Percentiles rank a stretch among this genome's conserved stretches.
These are phyloP conservation scores for Neophaeococcomyces aloes DNA, from an alignment of 2,329 filamentous ascomycete genomes.

Conservation along the genomic window DNA sequence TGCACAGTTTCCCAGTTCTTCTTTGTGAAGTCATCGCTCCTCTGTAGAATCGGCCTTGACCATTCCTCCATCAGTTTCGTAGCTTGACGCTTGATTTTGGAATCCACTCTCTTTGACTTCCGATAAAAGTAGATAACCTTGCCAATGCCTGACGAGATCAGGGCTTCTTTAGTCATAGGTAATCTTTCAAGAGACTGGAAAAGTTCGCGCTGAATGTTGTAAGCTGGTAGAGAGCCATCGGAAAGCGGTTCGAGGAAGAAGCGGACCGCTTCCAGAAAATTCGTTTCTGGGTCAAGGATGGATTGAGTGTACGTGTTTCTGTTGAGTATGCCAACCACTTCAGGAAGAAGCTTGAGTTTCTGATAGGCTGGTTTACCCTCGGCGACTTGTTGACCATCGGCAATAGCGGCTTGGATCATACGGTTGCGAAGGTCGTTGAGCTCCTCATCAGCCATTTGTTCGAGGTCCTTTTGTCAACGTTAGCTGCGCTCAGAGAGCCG, in stretches of 20 bases:
- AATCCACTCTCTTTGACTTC: constrained; percentile 80
- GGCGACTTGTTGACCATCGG: constrained; percentile 72
- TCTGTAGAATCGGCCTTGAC: constrained; percentile 87
- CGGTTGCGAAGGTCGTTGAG: constrained; percentile 76
- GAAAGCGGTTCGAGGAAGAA: constrained; percentile 95
- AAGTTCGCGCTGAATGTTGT: constrained; percentile 93
- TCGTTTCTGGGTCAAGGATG: constrained; percentile 86
- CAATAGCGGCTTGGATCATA: constrained; percentile 83
- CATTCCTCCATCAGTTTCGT: constrained; percentile 89
- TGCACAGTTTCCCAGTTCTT: constrained; percentile 49
- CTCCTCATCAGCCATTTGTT: constrained; percentile 79
- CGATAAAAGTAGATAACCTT: constrained; percentile 97
- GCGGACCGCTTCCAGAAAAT: constrained; percentile 86
- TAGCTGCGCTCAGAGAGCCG: not conserved
- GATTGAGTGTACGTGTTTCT: constrained; percentile 72
- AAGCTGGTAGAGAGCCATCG: constrained; percentile 86
- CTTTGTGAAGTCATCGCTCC: constrained; percentile 91
- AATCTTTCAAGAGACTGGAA: constrained; percentile 70
- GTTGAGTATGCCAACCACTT: constrained; percentile 79
- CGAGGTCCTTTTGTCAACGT: constrained; percentile 56
- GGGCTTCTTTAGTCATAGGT: constrained; percentile 79
- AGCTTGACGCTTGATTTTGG: constrained; percentile 82
- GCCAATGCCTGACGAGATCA: constrained; percentile 85
- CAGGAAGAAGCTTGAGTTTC: constrained; percentile 86
- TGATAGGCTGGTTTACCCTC: constrained; percentile 72